Evolutionary conservation across 192 early-diverging fungal species (phyloP).

Genomic region (Coemansia sp.): DNA sequence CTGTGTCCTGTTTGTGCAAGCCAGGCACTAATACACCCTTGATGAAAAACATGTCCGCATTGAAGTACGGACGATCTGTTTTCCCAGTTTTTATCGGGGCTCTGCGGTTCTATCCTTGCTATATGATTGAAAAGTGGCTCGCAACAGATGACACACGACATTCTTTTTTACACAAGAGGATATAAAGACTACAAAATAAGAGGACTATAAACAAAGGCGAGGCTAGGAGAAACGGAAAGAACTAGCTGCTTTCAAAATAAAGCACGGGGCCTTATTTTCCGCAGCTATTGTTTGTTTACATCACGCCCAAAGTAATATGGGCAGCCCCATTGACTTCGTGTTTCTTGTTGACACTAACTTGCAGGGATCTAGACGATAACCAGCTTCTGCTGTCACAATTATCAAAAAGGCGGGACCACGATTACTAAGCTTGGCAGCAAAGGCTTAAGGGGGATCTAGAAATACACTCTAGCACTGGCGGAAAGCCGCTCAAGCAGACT

Average conservation of each 20-base stretch:
- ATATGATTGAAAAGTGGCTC: conserved; percentile 35
- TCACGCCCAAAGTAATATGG: neutral
- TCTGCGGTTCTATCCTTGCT: neutral
- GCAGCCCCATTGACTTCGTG: neutral
- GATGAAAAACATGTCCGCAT: conserved; percentile 53
- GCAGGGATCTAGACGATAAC: conserved; percentile 38
- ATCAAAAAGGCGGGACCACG: no score
- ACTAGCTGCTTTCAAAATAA: neutral
- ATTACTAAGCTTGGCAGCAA: no score
- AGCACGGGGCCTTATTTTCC: neutral
- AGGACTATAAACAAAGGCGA: neutral
- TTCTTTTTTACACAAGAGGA: neutral
- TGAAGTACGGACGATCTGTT: conserved; percentile 28
- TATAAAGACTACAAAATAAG: neutral
- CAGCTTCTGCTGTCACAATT: no score
- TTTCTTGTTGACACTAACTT: neutral
- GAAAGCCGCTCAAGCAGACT: no score
- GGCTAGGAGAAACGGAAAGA: no score
- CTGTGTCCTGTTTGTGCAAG: conserved; percentile 18
- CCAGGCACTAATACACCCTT: conserved; percentile 43
- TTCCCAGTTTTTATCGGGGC: conserved; percentile 14
- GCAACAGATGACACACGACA: conserved; percentile 53
- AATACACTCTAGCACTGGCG: no score
- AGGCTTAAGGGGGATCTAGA: no score
- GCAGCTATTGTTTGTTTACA: neutral